Evolutionary conservation across 768 basidiomycete species (phyloP), one percentile per base, ranked within the genome.

Genomic region (Suillus cothurnatus): DNA sequence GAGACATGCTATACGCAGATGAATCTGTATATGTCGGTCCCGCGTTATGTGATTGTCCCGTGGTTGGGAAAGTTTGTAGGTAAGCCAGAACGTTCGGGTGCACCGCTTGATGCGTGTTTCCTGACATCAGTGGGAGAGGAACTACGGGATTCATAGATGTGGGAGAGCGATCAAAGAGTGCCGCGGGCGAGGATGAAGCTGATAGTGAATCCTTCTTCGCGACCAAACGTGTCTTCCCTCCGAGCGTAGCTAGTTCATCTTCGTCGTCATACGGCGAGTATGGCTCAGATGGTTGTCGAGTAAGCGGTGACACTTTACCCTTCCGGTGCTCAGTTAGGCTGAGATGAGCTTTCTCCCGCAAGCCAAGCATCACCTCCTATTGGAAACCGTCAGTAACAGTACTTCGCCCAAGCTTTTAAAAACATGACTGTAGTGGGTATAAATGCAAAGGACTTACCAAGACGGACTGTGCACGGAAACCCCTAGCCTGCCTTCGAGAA

Each of bases 91-190:
- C 84, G n/a, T 76, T 85, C 9, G 87, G 86, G 67, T 91, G 85
- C 23, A 89, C 80, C 26, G 82, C 80, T 31, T 83, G 79, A 61
- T 81, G 82, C 58, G 80, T 74, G 17, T 81, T 81, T 5, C 84
- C 79, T 23, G 84, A 81, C 47, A 63, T 62, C 31, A 92, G 72
- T 3, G 90, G 89, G 6, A 92, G 78, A 21, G 91, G 91, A 11
- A 92, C 87, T 31, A 92, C 82, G 2, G 91, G 91, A 69, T 91
- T 88, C 56, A 82, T 83, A 12, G 90, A 87, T n/a, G 80, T 85
- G 9, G 91, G 91, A 9, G 91, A 92, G 49, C 86, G 84, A 28
- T 91, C 87, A 57, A 85, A 66, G 59, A 78, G 64, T 34, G 32
- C 59, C 64, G 69, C 61, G 69, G 79, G 71, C 2, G 73, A 70